Evolutionary conservation across 495 filamentous ascomycete species (phyloP), one percentile per base, ranked within the genome.

Genomic region (Chaetomium fimeti): DNA sequence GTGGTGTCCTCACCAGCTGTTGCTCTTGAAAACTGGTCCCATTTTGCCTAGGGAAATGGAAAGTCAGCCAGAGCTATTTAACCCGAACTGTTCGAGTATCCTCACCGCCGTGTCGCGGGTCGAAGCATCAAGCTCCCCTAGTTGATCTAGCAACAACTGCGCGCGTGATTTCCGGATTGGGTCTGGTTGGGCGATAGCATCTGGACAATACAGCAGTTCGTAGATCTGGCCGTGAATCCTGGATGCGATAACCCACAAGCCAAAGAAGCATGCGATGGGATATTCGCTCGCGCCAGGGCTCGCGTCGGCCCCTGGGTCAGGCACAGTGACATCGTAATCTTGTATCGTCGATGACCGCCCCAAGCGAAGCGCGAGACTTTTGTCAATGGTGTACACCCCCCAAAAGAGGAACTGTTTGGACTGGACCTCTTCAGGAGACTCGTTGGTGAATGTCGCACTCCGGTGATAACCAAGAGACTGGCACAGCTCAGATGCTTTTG

Each of bases 401-500:
- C 87, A 90, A 67, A 90, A 90, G 2, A 87, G 66, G 15, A 75
- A 74, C 55, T 79, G 77, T 22, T 78, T 70, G 7, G 53, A 51
- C 6, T 24, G 25, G 3, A 38, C 36, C 2, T 45, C 13, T 0
- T 76, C 70, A 28, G 75, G 74, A 13, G 78, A 71, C 47, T 84
- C 83, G 48, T 80, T 65, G n/a, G 79, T 78, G 77, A 83, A 83
- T 5, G 82, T 81, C 11, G 76, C 76, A 2, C 76, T 69, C 28
- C 85, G 83, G 64, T 90, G 86, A 56, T 85, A 87, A 5, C 87
- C 87, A 0, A 88, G 77, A 0, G 79, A 83, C 64, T 87, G 83
- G 68, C 85, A 87, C 52, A 89, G 75, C 15, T 83, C 79, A 5
- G 81, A 81, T 1, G 85, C 87, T 6, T 77, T 81, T 0, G 83